phyloP scores from a whole-genome alignment of 169 alveolate species.

The Cryptosporidium andersoni region DNA sequence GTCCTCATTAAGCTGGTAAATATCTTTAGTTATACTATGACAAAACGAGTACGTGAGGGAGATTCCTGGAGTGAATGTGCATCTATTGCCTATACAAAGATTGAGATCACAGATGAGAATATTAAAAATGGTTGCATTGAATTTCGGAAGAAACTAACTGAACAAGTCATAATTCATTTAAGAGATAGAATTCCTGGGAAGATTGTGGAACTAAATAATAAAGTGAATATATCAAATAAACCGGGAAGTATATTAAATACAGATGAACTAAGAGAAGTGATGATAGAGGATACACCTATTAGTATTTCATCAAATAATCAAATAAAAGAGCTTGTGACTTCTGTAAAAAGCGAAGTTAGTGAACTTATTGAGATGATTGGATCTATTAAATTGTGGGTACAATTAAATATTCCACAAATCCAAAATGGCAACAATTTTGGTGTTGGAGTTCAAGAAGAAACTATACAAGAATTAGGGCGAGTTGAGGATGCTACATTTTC shows the following conservation, averaged over 20 bases:
- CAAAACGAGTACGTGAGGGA: slow-evolving; percentile 40
- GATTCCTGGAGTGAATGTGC: slow-evolving; percentile 51
- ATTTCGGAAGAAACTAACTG: slow-evolving; percentile 83
- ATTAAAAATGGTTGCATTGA: slow-evolving; percentile 81
- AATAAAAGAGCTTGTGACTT: slow-evolving; percentile 79
- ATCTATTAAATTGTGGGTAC: slow-evolving; percentile 87
- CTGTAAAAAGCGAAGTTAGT: slow-evolving; percentile 83
- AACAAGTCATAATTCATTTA: slow-evolving; percentile 81
- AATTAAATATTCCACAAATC: slow-evolving; percentile 87
- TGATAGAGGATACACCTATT: slow-evolving; percentile 63
- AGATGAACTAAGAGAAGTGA: slow-evolving; percentile 6
- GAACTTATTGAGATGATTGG: slow-evolving; percentile 83
- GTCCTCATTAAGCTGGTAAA: no score
- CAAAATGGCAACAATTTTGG: slow-evolving; percentile 91
- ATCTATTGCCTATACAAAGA: slow-evolving; percentile 62
- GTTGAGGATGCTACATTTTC: slow-evolving; percentile 88
- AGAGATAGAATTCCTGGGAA: slow-evolving; percentile 86
- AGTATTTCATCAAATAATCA: slow-evolving; percentile 82
- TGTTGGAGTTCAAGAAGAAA: slow-evolving; percentile 89
- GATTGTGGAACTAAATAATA: slow-evolving; percentile 82
- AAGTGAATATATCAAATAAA: slow-evolving; percentile 76
- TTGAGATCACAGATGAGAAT: slow-evolving; percentile 81
- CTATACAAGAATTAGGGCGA: slow-evolving; percentile 87
- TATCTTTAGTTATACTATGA: neutral
- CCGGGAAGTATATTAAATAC: slow-evolving; percentile 44